These are phyloP conservation scores for Pleurotus tuoliensis DNA, from an alignment of 768 basidiomycete genomes.

Conservation along the genomic window DNA sequence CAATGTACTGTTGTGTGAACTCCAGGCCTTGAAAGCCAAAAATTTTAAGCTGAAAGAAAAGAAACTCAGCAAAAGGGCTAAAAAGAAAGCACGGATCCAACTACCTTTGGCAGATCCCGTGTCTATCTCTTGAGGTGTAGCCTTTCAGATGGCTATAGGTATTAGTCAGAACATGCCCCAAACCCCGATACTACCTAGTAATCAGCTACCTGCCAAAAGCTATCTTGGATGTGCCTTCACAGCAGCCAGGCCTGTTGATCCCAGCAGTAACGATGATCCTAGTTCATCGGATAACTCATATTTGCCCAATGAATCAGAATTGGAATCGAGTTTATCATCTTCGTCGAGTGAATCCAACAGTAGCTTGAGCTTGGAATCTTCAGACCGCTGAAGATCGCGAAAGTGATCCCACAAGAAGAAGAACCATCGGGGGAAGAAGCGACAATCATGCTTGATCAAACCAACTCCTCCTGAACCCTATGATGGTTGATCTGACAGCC, in stretches of 20 bases:
- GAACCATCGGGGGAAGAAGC: slow-evolving; percentile 11
- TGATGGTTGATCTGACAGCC: slow-evolving; percentile 19
- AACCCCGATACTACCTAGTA: neutral
- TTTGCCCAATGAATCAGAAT: neutral
- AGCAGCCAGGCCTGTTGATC: neutral
- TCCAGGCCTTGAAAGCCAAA: too few species aligned
- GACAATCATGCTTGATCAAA: neutral
- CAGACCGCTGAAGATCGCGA: neutral
- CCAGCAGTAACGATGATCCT: neutral
- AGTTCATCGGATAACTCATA: neutral
- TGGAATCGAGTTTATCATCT: neutral
- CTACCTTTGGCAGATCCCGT: too few species aligned
- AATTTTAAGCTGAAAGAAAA: too few species aligned
- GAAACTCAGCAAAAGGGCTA: too few species aligned
- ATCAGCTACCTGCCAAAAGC: neutral
- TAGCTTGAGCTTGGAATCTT: too few species aligned
- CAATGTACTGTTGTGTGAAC: too few species aligned
- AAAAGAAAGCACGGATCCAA: too few species aligned
- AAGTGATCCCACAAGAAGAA: neutral
- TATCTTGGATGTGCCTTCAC: neutral
- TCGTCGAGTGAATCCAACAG: too few species aligned
- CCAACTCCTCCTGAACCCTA: slow-evolving; percentile 20
- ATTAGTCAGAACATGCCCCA: neutral
- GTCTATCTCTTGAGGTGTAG: too few species aligned
- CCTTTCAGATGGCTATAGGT: too few species aligned